A percentile compares a stretch with the other conserved stretches of the same genome.
Evolutionary conservation across 805 yeast species (phyloP).

Genomic region (Torulaspora microellipsoides): DNA sequence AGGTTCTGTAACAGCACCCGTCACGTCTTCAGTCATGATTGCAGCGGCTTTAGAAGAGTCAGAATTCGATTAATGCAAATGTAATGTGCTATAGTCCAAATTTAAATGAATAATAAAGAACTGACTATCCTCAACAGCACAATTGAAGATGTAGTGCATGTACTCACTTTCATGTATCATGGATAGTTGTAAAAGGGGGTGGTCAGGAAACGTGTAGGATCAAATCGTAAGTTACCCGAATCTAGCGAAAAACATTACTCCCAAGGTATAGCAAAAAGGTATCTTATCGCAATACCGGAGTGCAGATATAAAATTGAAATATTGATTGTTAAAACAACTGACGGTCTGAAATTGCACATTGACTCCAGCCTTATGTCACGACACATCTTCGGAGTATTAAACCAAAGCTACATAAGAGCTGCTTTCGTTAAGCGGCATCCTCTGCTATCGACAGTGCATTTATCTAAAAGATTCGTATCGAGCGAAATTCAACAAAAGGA

Average conservation of each 20-base stretch:
- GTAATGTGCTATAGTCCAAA: too few relatives aligned
- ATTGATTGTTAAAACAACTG: too few relatives aligned
- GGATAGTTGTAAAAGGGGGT: background rate
- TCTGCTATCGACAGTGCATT: background rate
- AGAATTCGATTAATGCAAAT: too few relatives aligned
- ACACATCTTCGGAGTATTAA: background rate
- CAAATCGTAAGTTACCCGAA: background rate
- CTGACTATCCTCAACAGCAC: too few relatives aligned
- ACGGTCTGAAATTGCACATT: too few relatives aligned
- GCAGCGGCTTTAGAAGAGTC: background rate
- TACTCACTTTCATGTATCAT: too few relatives aligned
- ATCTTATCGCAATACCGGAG: too few relatives aligned
- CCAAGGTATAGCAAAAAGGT: too few relatives aligned
- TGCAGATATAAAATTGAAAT: too few relatives aligned
- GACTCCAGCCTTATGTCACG: background rate
- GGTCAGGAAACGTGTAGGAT: background rate
- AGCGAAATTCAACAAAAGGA: conserved; percentile 42
- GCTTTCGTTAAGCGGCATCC: background rate
- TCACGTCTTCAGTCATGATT: conserved; percentile 10
- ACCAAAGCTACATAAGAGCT: background rate
- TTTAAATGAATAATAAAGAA: too few relatives aligned
- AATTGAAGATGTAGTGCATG: too few relatives aligned
- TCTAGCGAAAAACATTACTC: background rate
- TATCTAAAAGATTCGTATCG: conserved; percentile 30
- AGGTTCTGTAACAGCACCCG: conserved; percentile 20